Base-by-base conservation (phyloP, 164 flowering plant species). In the Dillenia turbinata region DNA sequence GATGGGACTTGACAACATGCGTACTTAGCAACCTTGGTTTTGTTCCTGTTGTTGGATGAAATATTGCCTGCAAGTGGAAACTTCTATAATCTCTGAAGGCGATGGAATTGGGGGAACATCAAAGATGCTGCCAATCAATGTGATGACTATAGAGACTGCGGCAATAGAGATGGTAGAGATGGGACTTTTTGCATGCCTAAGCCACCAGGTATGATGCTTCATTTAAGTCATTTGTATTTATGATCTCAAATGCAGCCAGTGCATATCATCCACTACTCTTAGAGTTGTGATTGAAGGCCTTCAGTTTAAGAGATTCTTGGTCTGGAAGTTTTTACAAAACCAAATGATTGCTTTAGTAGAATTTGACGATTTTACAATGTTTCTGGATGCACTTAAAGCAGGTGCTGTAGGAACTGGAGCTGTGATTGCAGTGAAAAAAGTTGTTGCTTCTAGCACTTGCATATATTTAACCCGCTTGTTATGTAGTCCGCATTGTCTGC, bases 121-220 rank as follows among this genome's bases (percentile, higher is more conserved):
- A 56, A 67, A 56, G 60, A 61, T 14, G 67, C 75, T 60, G 19
- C 55, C 56, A 4, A 64, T 49, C 14, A 73, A 33, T 12, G 67
- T 71, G 47, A 73, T 56, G 16, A 72, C 24, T 14, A 71, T 49
- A 24, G 73, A 22, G 10, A 74, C 11, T 11, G 75, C 61, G 2
- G 72, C 73, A 9, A 80, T 62, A 2, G 65, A 55, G 40, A 80
- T 1, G n/a, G 71, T 49, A 8, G 76, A 69, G 52, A 69, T 8
- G 1, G 79, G 66, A 1, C 57, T 54, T 46, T 55, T 75, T 1
- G 56, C 24, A 8, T 17, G 15, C 56, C 52, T 9, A 12, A 64
- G 14, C 15, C 26, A 40, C 13, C 69, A 47, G 16, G 8, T 57
- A 47, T 52, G 19, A 47, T 61, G 43, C 65, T 48, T 62, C 33